Percentiles rank a stretch among this genome's conserved stretches.
Evolutionary conservation across 2,329 filamentous ascomycete species (phyloP).

Genomic region (Curvularia verruculosa): DNA sequence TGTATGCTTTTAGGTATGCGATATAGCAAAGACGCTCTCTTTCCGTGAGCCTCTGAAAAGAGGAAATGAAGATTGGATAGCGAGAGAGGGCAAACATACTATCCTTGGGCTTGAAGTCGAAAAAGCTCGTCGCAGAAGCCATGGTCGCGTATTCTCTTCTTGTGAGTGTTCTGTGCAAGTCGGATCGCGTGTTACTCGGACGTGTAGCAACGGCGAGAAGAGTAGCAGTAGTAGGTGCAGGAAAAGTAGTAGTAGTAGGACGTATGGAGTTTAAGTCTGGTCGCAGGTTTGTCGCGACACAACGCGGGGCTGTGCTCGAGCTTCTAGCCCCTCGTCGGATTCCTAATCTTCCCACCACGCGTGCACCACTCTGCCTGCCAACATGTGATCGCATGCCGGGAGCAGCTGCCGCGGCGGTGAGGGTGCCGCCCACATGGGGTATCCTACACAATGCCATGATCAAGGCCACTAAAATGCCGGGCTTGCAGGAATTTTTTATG

Average conservation of each 20-base stretch:
- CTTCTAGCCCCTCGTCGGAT: constrained; percentile 2
- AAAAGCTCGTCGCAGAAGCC: constrained; percentile 74
- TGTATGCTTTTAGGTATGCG: neutral
- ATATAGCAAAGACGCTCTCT: neutral
- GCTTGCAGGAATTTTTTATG: neutral
- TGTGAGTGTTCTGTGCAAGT: neutral
- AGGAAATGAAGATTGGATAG: neutral
- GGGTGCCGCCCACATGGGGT: neutral
- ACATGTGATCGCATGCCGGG: neutral
- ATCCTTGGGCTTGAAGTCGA: constrained; percentile 83
- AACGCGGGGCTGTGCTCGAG: constrained; percentile 4
- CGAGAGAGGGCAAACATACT: constrained; percentile 61
- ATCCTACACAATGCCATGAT: neutral
- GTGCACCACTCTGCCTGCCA: neutral
- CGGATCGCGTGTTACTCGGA: neutral
- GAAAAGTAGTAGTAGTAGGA: neutral
- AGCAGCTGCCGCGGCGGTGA: neutral
- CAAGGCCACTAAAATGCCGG: neutral
- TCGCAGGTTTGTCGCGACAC: neutral
- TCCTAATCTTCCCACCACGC: constrained; percentile 2
- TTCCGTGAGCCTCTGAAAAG: neutral
- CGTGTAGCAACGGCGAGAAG: neutral
- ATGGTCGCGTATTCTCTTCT: constrained; percentile 53
- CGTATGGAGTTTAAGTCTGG: neutral
- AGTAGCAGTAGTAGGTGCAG: neutral